A percentile compares a stretch with the other conserved stretches of the same genome.
phyloP scores from a whole-genome alignment of 179 eudicot genomes.

The Monotropa hypopitys region DNA sequence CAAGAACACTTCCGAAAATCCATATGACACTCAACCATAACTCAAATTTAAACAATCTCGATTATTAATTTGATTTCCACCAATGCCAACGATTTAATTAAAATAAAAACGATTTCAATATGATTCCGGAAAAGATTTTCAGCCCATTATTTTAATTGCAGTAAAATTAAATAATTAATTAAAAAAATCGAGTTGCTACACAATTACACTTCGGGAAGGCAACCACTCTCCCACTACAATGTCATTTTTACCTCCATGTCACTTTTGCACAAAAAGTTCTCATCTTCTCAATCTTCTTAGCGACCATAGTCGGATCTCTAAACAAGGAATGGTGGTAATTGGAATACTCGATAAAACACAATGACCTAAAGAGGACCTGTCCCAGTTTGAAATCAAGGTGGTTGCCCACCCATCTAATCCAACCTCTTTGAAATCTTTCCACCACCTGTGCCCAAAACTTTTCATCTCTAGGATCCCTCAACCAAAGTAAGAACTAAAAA shows the following conservation, averaged over 20 bases:
- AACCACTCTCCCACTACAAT: neutral
- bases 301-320: neutral
- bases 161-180: no score
- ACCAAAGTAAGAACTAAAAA: neutral
- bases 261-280: neutral
- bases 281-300: neutral
- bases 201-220: neutral
- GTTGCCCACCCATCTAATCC: neutral
- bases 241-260: neutral
- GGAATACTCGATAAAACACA: neutral
- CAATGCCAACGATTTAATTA: no score
- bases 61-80: no score
- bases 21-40: no score
- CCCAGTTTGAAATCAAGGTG: neutral
- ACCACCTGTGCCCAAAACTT: neutral
- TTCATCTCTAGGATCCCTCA: neutral
- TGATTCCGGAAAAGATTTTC: no score
- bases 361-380: neutral
- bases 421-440: neutral
- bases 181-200: no score
- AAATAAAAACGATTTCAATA: no score
- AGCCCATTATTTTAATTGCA: no score
- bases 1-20: no score
- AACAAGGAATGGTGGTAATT: neutral
- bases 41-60: no score